Percentiles rank a stretch among this genome's conserved stretches.
These are phyloP conservation scores for Datisca glomerata DNA, from an alignment of 306 rosid species.

Conservation along the genomic window DNA sequence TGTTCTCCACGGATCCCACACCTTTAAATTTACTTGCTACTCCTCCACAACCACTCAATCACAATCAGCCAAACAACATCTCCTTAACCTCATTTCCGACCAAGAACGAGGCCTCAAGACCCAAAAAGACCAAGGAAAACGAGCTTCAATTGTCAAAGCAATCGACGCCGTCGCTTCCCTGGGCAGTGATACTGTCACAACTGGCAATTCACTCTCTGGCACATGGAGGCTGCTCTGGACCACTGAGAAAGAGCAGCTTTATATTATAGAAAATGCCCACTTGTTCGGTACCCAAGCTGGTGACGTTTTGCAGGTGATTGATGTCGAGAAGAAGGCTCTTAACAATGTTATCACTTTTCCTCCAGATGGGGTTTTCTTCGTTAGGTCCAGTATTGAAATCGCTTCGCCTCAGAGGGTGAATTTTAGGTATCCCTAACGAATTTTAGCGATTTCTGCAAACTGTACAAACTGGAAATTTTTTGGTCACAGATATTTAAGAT, in stretches of 20 bases:
- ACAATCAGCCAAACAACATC: slow-evolving; percentile 37
- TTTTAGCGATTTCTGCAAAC: not conserved
- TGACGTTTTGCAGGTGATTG: slow-evolving; percentile 85
- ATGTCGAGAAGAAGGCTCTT: slow-evolving; percentile 37
- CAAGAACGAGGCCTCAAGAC: slow-evolving; percentile 75
- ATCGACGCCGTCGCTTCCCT: slow-evolving; percentile 40
- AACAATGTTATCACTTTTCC: slow-evolving; percentile 90
- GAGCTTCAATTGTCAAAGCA: slow-evolving; percentile 39
- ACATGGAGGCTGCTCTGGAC: slow-evolving; percentile 95
- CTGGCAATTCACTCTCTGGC: slow-evolving; percentile 48
- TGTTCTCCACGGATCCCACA: slow-evolving; percentile 18
- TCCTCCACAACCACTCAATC: slow-evolving; percentile 49
- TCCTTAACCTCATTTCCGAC: slow-evolving; percentile 63
- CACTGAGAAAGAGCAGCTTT: slow-evolving; percentile 94
- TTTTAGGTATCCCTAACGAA: slow-evolving; percentile 36
- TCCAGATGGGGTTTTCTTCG: slow-evolving; percentile 90
- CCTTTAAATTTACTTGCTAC: slow-evolving; percentile 14
- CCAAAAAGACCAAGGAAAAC: slow-evolving; percentile 32
- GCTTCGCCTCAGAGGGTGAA: slow-evolving; percentile 69
- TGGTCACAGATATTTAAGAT: too few species aligned
- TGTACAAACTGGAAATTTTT: not conserved
- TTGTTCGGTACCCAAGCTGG: slow-evolving; percentile 71
- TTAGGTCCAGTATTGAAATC: slow-evolving; percentile 56
- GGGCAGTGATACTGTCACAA: slow-evolving; percentile 40
- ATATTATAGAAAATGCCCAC: slow-evolving; percentile 60